Evolutionary conservation across 768 basidiomycete genomes (phyloP), one percentile per base, ranked within the genome.

Genomic region (Cystofilobasidium capitatum): DNA sequence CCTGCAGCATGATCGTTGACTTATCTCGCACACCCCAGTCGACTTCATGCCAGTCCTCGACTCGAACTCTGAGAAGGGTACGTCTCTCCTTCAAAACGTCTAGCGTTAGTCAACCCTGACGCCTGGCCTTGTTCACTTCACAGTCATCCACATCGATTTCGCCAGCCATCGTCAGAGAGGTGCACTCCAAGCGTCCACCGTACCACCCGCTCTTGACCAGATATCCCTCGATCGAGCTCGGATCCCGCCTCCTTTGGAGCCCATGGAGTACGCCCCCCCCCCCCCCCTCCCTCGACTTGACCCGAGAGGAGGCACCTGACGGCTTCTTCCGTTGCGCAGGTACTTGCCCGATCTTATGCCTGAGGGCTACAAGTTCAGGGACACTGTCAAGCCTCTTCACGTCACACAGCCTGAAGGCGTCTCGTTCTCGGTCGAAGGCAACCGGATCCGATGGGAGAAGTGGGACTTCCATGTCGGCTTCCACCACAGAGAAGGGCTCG

Each of bases 401-500:
- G 78, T 94, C 73, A 76, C 86, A 1, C 92, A 96, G 74, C 91
- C 91, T 1, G 87, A 93, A 64, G 92, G 93, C 39, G 91, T 94
- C 31, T 88, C 87, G 69, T 97, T 96, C 81, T 88, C 82, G 77
- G 81, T 94, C 77, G 45, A 74, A 29, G 75, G 74, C 61, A 7
- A 49, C 8, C 16, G n/a, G 14, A 12, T 64, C 13, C 81, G 84
- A 51, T 96, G 92, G 92, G 92, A 96, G 76, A 91, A 92, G 71
- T 96, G 92, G 92, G 42, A 62, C 35, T 88, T 94, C 86, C 91
- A 94, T 73, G 80, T 93, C 57, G 83, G 89, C 85, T 72, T 88
- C 77, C 82, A 80, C 65, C 86, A 86, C 64, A 82, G 90, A 39
- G 90, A 93, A 75, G 91, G 91, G 22, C 80, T 92, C 62, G 88